Conservation (phyloP, 2,329 filamentous ascomycete genomes). For the Xylaria sp. region DNA sequence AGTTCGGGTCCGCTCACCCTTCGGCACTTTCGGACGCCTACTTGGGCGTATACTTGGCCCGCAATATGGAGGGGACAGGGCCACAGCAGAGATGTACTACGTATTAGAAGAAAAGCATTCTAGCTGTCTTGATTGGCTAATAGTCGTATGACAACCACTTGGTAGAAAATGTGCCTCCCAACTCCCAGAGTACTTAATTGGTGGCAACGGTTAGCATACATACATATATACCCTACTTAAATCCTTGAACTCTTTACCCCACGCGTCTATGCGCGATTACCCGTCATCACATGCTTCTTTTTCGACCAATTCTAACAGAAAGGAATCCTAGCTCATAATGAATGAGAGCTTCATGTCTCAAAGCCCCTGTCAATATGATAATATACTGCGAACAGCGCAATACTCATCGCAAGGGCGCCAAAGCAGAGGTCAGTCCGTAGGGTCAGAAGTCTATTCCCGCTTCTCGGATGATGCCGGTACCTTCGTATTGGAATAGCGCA, state of each 20-base stretch:
- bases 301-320: too few species aligned
- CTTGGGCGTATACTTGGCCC: too few species aligned
- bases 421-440: neutral
- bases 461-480: neutral
- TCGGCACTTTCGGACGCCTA: neutral
- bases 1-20: neutral
- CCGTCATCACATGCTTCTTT: neutral
- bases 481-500: neutral
- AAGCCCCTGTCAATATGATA: neutral
- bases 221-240: neutral
- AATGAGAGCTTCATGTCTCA: neutral
- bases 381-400: slow-evolving; percentile 6
- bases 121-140: neutral
- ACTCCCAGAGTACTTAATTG: too few species aligned
- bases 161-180: neutral
- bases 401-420: neutral
- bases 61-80: neutral
- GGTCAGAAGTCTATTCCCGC: neutral
- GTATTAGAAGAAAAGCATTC: neutral
- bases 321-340: neutral
- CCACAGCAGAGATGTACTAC: neutral
- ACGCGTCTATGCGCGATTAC: neutral
- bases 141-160: neutral
- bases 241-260: neutral
- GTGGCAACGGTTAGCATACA: too few species aligned